Conservation (phyloP, 2,329 filamentous ascomycete genomes). For the Verticillium longisporum region DNA sequence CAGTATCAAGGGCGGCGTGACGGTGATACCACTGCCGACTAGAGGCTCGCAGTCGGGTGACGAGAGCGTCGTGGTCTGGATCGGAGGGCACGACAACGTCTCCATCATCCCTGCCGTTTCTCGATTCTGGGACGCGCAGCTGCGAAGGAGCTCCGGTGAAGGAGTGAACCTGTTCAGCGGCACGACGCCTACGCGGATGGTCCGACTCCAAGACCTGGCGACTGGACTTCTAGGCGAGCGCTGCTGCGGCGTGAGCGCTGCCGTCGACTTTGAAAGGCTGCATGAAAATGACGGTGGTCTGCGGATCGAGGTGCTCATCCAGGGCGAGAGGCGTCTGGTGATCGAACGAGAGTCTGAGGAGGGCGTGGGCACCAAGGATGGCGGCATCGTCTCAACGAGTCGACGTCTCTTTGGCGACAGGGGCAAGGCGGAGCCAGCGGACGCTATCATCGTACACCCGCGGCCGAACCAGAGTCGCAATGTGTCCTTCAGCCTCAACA, state of each 20-base stretch:
- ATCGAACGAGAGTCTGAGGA: slow-evolving; percentile 48
- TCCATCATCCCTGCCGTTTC: slow-evolving; percentile 48
- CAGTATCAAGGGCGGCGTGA: slow-evolving; percentile 45
- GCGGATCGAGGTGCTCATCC: slow-evolving; percentile 46
- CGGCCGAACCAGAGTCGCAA: slow-evolving; percentile 29
- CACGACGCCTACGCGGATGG: slow-evolving; percentile 47
- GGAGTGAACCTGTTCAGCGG: slow-evolving; percentile 50
- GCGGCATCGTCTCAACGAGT: slow-evolving; percentile 23
- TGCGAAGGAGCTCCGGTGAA: slow-evolving; percentile 41
- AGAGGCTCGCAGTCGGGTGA: slow-evolving; percentile 37
- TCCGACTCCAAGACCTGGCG: slow-evolving; percentile 45
- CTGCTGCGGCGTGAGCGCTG: slow-evolving; percentile 43
- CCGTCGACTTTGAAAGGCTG: slow-evolving; percentile 26
- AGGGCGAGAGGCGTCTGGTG: slow-evolving; percentile 49
- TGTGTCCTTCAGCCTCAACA: slow-evolving; percentile 44
- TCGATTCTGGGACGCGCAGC: slow-evolving; percentile 54
- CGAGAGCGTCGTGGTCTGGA: slow-evolving; percentile 50
- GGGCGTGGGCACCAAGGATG: slow-evolving; percentile 33
- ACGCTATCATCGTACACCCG: slow-evolving; percentile 50
- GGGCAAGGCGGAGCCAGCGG: slow-evolving; percentile 32
- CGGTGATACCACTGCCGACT: slow-evolving; percentile 37
- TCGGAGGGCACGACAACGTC: slow-evolving; percentile 49
- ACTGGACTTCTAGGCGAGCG: slow-evolving; percentile 51
- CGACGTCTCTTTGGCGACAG: slow-evolving; percentile 19
- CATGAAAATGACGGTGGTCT: slow-evolving; percentile 30